Evolutionary conservation across 2,329 filamentous ascomycete genomes (phyloP).

Genomic region (Talaromyces sp.): DNA sequence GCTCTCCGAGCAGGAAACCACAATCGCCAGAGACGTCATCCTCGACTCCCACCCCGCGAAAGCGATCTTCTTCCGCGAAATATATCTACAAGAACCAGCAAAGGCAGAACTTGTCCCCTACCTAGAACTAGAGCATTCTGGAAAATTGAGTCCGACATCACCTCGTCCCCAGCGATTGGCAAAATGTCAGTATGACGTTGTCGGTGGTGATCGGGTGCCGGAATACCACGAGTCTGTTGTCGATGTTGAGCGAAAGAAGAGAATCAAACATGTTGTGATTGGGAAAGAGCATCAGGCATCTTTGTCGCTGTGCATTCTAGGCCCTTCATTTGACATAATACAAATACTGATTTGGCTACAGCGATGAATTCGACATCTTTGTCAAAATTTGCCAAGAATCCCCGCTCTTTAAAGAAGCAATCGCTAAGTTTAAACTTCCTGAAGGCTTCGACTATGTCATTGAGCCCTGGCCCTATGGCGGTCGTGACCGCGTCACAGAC

Average conservation of each 20-base stretch:
- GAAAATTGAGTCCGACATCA: slow-evolving; percentile 38
- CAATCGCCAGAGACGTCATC: slow-evolving; percentile 34
- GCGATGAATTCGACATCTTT: slow-evolving; percentile 47
- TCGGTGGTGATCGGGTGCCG: slow-evolving; percentile 50
- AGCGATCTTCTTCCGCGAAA: slow-evolving; percentile 47
- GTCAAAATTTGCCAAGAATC: slow-evolving; percentile 52
- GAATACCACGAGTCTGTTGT: slow-evolving; percentile 56
- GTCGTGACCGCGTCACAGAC: slow-evolving; percentile 47
- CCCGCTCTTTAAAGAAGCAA: slow-evolving; percentile 50
- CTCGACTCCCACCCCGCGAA: slow-evolving; percentile 29
- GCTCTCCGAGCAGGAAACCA: slow-evolving; percentile 34
- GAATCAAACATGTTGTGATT: slow-evolving; percentile 46
- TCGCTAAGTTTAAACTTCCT: slow-evolving; percentile 52
- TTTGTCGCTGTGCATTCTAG: slow-evolving; percentile 42
- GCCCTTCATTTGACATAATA: neutral
- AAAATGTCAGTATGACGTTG: slow-evolving; percentile 56
- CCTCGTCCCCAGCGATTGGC: slow-evolving; percentile 50
- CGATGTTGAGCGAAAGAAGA: slow-evolving; percentile 43
- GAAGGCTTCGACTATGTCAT: slow-evolving; percentile 56
- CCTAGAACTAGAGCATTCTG: slow-evolving; percentile 48
- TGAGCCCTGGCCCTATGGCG: slow-evolving; percentile 58
- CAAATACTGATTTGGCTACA: slow-evolving; percentile 18
- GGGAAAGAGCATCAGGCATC: slow-evolving; percentile 49
- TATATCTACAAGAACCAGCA: slow-evolving; percentile 50
- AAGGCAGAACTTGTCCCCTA: slow-evolving; percentile 50